A percentile compares a stretch with the other conserved stretches of the same genome.
Evolutionary conservation across 2,329 filamentous ascomycete species (phyloP).

Genomic region (Fusarium humuli): DNA sequence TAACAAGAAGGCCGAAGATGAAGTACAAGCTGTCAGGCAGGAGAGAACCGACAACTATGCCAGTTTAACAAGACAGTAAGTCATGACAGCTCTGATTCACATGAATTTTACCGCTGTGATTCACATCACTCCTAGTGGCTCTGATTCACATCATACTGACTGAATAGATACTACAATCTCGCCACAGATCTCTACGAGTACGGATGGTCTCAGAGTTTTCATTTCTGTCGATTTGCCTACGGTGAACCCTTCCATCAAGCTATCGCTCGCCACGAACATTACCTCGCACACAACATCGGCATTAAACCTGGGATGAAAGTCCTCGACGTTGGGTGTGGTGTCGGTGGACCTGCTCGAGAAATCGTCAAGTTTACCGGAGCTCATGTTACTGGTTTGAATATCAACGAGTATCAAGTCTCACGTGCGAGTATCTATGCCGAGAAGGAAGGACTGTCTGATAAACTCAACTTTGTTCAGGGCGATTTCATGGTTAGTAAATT

Average conservation of each 20-base stretch:
- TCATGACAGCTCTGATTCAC: conserved; percentile 8
- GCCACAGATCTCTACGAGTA: conserved; percentile 94
- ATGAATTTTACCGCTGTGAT: neutral
- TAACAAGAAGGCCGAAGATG: conserved; percentile 77
- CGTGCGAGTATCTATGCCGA: conserved; percentile 83
- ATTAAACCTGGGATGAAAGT: conserved; percentile 85
- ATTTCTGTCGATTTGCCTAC: conserved; percentile 91
- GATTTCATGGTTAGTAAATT: conserved; percentile 82
- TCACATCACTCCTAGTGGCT: too few species aligned
- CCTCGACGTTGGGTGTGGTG: conserved; percentile 94
- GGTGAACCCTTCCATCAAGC: conserved; percentile 88
- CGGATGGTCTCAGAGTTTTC: conserved; percentile 92
- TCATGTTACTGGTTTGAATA: conserved; percentile 90
- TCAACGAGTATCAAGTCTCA: conserved; percentile 97
- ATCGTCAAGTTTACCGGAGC: conserved; percentile 92
- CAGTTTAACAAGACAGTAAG: conserved; percentile 86
- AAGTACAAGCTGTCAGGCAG: conserved; percentile 77
- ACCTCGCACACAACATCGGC: conserved; percentile 86
- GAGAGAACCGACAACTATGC: conserved; percentile 85
- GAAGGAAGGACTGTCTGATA: conserved; percentile 80
- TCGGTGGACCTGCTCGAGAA: conserved; percentile 92
- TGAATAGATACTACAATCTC: conserved; percentile 84
- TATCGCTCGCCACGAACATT: conserved; percentile 94
- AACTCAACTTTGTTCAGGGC: conserved; percentile 89
- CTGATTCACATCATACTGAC: conserved; percentile 1